phyloP scores from a whole-genome alignment of 78 protist genomes.

The Dictyostelium brefeldianum region DNA sequence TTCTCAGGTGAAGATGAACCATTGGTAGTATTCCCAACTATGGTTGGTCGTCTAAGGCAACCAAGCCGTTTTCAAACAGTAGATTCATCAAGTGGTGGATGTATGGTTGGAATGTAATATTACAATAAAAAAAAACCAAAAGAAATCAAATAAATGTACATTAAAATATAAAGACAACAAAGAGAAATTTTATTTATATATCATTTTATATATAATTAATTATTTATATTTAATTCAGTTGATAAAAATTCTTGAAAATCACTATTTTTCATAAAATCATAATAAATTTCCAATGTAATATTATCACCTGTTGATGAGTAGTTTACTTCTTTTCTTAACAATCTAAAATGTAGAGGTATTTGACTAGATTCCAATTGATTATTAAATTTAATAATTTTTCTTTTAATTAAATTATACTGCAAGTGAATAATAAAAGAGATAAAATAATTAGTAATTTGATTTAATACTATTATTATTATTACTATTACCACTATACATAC shows the following conservation, averaged over 20 bases:
- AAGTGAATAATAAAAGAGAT: background rate
- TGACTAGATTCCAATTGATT: background rate
- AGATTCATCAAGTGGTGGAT: too few relatives aligned
- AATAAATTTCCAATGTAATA: background rate
- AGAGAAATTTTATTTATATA: background rate
- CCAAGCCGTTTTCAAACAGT: too few relatives aligned
- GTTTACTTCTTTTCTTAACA: background rate
- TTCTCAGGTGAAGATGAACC: too few relatives aligned
- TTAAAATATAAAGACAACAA: too few relatives aligned
- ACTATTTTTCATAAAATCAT: conserved; percentile 3
- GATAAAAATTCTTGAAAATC: background rate
- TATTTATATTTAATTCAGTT: background rate
- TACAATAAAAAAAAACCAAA: too few relatives aligned
- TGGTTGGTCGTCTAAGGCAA: too few relatives aligned
- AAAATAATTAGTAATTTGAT: background rate
- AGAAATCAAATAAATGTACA: too few relatives aligned
- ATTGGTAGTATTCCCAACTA: too few relatives aligned
- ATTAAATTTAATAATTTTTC: conserved; percentile 9
- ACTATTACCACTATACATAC: background rate
- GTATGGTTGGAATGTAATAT: too few relatives aligned
- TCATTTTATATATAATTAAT: background rate
- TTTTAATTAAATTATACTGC: background rate
- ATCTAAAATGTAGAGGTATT: background rate
- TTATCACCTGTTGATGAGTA: background rate
- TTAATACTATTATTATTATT: too few relatives aligned